A percentile compares a stretch with the other conserved stretches of the same genome.
These are phyloP conservation scores for Acacia melanoxylon DNA, from an alignment of 306 rosid genomes.

Conservation along the genomic window DNA sequence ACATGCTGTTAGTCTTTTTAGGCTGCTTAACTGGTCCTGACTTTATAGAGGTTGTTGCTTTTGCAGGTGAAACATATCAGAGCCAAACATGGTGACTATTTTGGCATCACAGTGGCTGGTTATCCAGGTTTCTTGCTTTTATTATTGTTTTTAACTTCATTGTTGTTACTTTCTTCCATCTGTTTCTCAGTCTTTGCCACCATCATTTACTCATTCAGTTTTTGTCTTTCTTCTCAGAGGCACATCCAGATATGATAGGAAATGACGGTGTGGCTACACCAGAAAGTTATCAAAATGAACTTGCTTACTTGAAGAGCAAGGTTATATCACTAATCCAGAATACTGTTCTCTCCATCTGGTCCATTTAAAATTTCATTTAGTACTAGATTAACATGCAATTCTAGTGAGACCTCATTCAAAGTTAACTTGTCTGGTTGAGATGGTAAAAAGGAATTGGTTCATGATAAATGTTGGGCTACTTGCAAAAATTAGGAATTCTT, in stretches of 20 bases:
- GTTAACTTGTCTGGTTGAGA: not conserved
- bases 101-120: conserved; percentile 95
- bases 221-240: conserved; percentile 53
- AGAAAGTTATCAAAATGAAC: conserved; percentile 79
- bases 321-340: conserved; percentile 32
- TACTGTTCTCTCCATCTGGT: conserved; percentile 9
- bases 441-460: not conserved
- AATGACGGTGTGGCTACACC: conserved; percentile 69
- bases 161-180: not conserved
- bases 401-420: not conserved
- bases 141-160: conserved; percentile 15
- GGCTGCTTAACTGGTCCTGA: conserved; percentile 23
- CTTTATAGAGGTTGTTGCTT: conserved; percentile 12
- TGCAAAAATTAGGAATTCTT: conserved; percentile 4
- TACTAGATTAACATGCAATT: conserved; percentile 10
- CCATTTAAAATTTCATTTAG: conserved; percentile 7
- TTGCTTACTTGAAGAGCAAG: conserved; percentile 86
- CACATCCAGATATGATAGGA: conserved; percentile 87
- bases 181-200: conserved; percentile 11
- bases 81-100: conserved; percentile 79
- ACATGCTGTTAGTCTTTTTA: conserved; percentile 2
- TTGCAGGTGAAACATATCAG: conserved; percentile 81
- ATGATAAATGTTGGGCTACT: conserved; percentile 14
- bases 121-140: conserved; percentile 72
- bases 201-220: conserved; percentile 14